Evolutionary conservation across 352 stramenopile species (phyloP), one percentile per base, ranked within the genome.

Genomic region (Thalassiosira mediterranea): DNA sequence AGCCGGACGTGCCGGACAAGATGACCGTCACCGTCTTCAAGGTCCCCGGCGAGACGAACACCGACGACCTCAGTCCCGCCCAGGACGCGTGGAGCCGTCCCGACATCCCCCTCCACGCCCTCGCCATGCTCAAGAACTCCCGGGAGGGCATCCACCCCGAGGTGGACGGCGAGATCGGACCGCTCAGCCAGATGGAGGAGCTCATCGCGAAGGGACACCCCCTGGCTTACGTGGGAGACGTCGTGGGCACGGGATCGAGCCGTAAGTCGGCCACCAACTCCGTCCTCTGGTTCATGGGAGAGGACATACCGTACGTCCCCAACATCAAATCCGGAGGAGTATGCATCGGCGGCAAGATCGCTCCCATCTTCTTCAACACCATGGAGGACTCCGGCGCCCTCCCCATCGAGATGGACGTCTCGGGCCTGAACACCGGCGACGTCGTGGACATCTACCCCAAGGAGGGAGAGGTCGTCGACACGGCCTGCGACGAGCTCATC

Each of bases 291-390:
- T 93, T 87, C 75, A 93, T 95, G 79, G 91, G 90, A 28, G 76
- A 93, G 2, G 91, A 95, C 70, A 95, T 96, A 58, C 88, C 88
- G 0, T 91, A 92, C 49, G 84, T 94, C 21, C 90, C 90, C 34
- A 95, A 94, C 49, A 88, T 94, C 21, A 83, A 84, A 54, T 63
- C 51, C 10, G 89, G 89, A 23, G 88, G 89, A 37, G 79, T 96
- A 19, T 95, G 90, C 53, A 87, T 96, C 64, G 91, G 90, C 21
- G 76, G 74, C 38, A 96, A 96, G 79, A 96, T 95, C 79, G 91
- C 91, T 23, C 91, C 91, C 26, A 96, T 96, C 54, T 96, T 96
- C 66, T 96, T 92, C 75, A 96, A 96, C 65, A 96, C 91, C 64
- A 94, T 95, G 89, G 89, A 96, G 80, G 91, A 96, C 81, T 93